phyloP scores from a whole-genome alignment of 352 stramenopile genomes.

The Globisporangium echinulatum region DNA sequence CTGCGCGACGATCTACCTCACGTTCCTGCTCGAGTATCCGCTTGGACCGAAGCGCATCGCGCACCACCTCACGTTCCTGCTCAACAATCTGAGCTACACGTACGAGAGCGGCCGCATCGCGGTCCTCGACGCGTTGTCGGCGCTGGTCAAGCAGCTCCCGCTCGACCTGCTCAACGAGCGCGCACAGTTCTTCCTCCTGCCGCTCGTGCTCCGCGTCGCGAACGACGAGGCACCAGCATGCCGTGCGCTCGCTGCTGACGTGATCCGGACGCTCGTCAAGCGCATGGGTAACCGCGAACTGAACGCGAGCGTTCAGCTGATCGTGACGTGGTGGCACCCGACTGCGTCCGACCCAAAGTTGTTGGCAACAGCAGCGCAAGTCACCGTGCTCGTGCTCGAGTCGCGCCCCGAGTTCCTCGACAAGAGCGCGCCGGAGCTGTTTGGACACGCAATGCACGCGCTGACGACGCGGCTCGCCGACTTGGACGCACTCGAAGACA shows the following conservation, averaged over 20 bases:
- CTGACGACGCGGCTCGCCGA: slow-evolving; percentile 29
- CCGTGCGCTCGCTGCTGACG: slow-evolving; percentile 70
- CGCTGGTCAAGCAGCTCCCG: slow-evolving; percentile 90
- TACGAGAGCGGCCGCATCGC: slow-evolving; percentile 91
- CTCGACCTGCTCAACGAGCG: slow-evolving; percentile 88
- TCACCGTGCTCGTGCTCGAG: slow-evolving; percentile 67
- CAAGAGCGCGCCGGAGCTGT: slow-evolving; percentile 39
- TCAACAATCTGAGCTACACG: slow-evolving; percentile 95
- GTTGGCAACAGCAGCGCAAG: slow-evolving; percentile 60
- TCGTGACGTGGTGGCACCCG: slow-evolving; percentile 81
- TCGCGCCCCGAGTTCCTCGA: slow-evolving; percentile 74
- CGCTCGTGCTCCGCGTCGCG: slow-evolving; percentile 92
- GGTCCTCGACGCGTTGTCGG: slow-evolving; percentile 86
- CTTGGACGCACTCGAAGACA: slow-evolving; percentile 41
- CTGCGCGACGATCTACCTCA: slow-evolving; percentile 77
- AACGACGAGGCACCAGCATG: slow-evolving; percentile 93
- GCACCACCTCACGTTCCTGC: slow-evolving; percentile 91
- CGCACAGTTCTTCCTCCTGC: slow-evolving; percentile 93
- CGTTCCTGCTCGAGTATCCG: slow-evolving; percentile 95
- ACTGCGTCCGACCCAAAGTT: slow-evolving; percentile 46
- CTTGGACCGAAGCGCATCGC: slow-evolving; percentile 91
- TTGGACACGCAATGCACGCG: slow-evolving; percentile 27
- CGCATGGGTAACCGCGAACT: slow-evolving; percentile 88
- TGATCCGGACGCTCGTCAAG: slow-evolving; percentile 81
- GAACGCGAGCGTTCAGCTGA: slow-evolving; percentile 85